Evolutionary conservation across 305 asterid species (phyloP), one percentile per base, ranked within the genome.

Genomic region (Andrographis paniculata): DNA sequence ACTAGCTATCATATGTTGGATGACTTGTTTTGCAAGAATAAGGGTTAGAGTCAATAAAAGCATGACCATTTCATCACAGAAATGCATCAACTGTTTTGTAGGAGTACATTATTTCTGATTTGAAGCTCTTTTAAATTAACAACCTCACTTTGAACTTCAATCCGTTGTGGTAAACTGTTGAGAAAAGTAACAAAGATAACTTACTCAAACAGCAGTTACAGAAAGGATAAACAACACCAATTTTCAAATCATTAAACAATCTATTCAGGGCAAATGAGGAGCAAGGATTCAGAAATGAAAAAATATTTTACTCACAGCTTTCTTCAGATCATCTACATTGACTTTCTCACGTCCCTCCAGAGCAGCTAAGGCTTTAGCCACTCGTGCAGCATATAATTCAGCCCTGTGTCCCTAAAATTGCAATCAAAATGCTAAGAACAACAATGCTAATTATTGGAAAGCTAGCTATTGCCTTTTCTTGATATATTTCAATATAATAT

Each of bases 361-460:
- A 42, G 99, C 94, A 72, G 99, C 94, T 69, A 92, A 82, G 76
- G 93, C 79, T 72, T 45, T 78, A 49, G 99, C 94, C 55, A 92
- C 99, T 62, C 96, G 79, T 55, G 96, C 87, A 64, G 99, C 96
- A 74, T 81, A 92, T 46, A 92, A 65, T 64, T 92, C 99, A 54
- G 96, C 94, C 67, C 99, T 78, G 71, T 92, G 99, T 53, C 99
- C 99, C 99, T 92, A 84, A 56, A 54, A 62, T 58, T 59, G 36
- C 45, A 58, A 48, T 59, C 58, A 30, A 41, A 27, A 51, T 54
- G 41, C 27, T 53, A 17, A 57, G 23, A 54, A 15, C 41, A 31
- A 45, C 36, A 35, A 36, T 42, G 36, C 17, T 52, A 14, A 16
- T 20, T 58, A 20, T 22, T 15, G 17, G 21, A 30, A 21, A 42